Conservation (phyloP, 2,329 filamentous ascomycete species). For the Onygena corvina region DNA sequence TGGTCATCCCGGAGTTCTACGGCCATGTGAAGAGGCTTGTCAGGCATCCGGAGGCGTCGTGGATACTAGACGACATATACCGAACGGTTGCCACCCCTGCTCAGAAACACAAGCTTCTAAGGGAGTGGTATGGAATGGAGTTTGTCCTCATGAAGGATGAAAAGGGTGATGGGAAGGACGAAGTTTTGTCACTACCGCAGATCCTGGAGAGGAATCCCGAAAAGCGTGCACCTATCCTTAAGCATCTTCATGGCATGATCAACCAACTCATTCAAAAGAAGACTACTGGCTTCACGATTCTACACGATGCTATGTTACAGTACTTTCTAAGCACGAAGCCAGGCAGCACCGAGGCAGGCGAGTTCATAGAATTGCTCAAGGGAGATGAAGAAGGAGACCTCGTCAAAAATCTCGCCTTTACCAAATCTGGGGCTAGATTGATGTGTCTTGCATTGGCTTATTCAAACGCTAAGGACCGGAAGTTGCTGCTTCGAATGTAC, state of each 20-base stretch:
- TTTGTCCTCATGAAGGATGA: slow-evolving; percentile 65
- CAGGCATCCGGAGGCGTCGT: slow-evolving; percentile 89
- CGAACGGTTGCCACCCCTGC: slow-evolving; percentile 71
- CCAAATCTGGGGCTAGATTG: slow-evolving; percentile 70
- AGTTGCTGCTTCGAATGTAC: slow-evolving; percentile 74
- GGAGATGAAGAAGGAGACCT: slow-evolving; percentile 83
- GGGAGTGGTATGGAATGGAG: slow-evolving; percentile 94
- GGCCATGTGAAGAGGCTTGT: slow-evolving; percentile 85
- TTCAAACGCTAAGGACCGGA: slow-evolving; percentile 83
- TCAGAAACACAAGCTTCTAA: slow-evolving; percentile 72
- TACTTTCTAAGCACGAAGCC: slow-evolving; percentile 73
- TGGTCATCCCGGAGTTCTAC: slow-evolving; percentile 90
- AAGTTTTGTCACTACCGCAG: slow-evolving; percentile 45
- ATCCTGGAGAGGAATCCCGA: slow-evolving; percentile 69
- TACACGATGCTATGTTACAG: slow-evolving; percentile 96
- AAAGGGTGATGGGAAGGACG: slow-evolving; percentile 40
- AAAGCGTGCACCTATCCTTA: slow-evolving; percentile 79
- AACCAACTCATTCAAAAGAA: slow-evolving; percentile 93
- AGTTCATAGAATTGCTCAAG: slow-evolving; percentile 83
- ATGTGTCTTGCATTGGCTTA: slow-evolving; percentile 72
- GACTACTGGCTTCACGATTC: slow-evolving; percentile 89
- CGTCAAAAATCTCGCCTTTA: slow-evolving; percentile 92
- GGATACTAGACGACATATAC: slow-evolving; percentile 97
- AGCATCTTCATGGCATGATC: slow-evolving; percentile 71
- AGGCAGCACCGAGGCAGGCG: slow-evolving; percentile 68